Base-by-base conservation (phyloP, 495 filamentous ascomycete species). In the Tuber borchii region DNA sequence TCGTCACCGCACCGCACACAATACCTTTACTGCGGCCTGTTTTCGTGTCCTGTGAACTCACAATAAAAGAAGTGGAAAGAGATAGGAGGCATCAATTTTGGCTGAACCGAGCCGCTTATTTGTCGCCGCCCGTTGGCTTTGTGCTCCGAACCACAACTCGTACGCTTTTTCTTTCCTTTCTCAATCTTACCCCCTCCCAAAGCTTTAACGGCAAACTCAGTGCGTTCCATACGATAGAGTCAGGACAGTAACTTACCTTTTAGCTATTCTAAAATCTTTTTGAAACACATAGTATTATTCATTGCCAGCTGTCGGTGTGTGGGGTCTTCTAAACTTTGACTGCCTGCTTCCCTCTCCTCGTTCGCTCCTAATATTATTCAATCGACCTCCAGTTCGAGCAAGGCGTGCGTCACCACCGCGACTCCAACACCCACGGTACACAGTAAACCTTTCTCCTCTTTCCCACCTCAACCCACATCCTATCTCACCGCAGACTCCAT, bases 321-420 rank as follows among this genome's bases (percentile, higher is more conserved):
- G 56, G 56, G 20, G 26, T 8, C 56, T 19, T 19, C 56, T 65
- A 34, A 31, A 65, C 34, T 34, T 65, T 34, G 26, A 14, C 56
- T 65, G 12, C 56, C 26, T 31, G 26, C 56, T 65, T 26, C 48
- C 17, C 17, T 10, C 48, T n/a, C n/a, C n/a, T 65, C 56, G 26
- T 17, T 34, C 26, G 26, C 56, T 65, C 26, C 26, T 34, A 16
- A 34, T 65, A 17, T 19, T 65, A 34, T 65, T 19, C 56, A 65
- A 65, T 46, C 26, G 10, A 2, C 26, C 56, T 34, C 31, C 56
- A 17, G 56, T 34, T 17, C 56, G 26, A 65, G 56, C 56, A 34
- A 65, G 56, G 56, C 26, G 56, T 65, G 56, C 56, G 56, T 65
- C 56, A 65, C 56, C 56, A 65, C 56, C 56, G 26, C 26, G 26